Base-by-base conservation (phyloP, 768 basidiomycete genomes). In the Suillus paluster region DNA sequence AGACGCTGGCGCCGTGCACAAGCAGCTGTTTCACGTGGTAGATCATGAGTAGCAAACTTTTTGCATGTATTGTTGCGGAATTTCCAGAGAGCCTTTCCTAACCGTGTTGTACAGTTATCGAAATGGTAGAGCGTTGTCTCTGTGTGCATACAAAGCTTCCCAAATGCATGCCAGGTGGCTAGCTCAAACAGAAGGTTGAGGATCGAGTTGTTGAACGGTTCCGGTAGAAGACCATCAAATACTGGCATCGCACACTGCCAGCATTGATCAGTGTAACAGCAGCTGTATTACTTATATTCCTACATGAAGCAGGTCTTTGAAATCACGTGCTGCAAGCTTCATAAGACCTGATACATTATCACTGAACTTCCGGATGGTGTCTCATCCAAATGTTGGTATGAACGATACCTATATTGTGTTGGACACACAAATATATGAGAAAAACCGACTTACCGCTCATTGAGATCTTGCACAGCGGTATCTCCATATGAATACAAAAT, bases 251-350 rank as follows among this genome's bases (percentile, higher is more conserved):
- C 34, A 34, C 34, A 34, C 34, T 34, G 10, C 34, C 34, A 30
- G 27, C 69, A 70, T 61, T 69, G n/a, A 15, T 34, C 34, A 12
- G 41, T 10, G 4, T 34, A 14, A 5, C 41, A n/a, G n/a, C n/a
- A n/a, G n/a, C n/a, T n/a, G n/a, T n/a, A n/a, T n/a, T n/a, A n/a
- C n/a, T n/a, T n/a, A 56, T 34, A 44, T 39, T 15, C 41, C 6
- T 23, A 58, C 58, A 65, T 78, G 78, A 0, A 78, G 61, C 10
- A 78, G 64, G 54, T 79, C 78, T 53, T 79, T 75, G 62, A 68
- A 79, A 55, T 79, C 75, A 21, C 71, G 67, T 0, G 76, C 78
- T n/a, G 76, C 76, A 8, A 78, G 59, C 58, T 73, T 71, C 56
- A 73, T 73, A 64, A 80, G 64, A 25, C 68, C 73, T 3, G 77